Evolutionary conservation across 176 grass and related monocot species (phyloP).

Genomic region (bread wheat (Triticum aestivum)): IWGSC_CS_RefSeq_v2.1 NC_057809.1:611515329-611515828

Average conservation of each 20-base stretch:
- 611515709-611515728: not conserved
- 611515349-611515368: not conserved
- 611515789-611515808: no score
- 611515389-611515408: not conserved
- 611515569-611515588: not conserved
- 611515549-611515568: slow-evolving; percentile 8
- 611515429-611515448: slow-evolving; percentile 28
- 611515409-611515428: not conserved
- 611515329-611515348: slow-evolving; percentile 7
- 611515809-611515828: no score
- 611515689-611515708: not conserved
- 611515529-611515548: slow-evolving; percentile 5
- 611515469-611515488: not conserved
- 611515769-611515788: no score
- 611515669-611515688: not conserved
- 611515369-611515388: not conserved
- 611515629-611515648: not conserved
- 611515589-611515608: not conserved
- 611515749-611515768: not conserved
- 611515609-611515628: not conserved
- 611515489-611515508: slow-evolving; percentile 1
- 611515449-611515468: not conserved
- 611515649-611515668: not conserved
- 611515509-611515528: slow-evolving; percentile 21
- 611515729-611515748: not conserved